Evolutionary conservation across 106 monocot genomes (phyloP), one percentile per base, ranked within the genome.

Genomic region (Alisma plantagoaquatica): DNA sequence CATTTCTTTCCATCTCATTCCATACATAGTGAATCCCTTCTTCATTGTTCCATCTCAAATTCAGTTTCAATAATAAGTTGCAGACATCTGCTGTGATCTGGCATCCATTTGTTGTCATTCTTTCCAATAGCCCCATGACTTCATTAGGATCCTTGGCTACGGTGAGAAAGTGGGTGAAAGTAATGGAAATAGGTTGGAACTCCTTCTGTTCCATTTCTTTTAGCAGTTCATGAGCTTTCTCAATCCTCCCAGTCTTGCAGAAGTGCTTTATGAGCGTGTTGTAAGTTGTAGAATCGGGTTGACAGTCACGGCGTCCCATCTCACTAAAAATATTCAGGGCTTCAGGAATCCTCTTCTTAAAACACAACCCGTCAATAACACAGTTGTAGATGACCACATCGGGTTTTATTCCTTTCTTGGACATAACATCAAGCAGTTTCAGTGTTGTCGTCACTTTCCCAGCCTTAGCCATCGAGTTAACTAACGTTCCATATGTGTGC

Each of bases 261-360:
- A 82, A 59, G 58, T 84, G 78, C 47, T 89, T 89, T 53, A 96
- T 76, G 32, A 96, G 74, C 53, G 89, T 73, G 47, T 96, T 96
- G 59, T 89, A 96, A 4, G 84, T 84, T 10, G 69, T 83, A 0
- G 61, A 62, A 71, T 96, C 76, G 12, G 96, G 84, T 1, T 67
- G 48, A 35, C 77, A 75, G 43, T 76, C 78, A 2, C 63, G 68
- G 19, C 74, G 77, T 52, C 72, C 58, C 84, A 96, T 89, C 51
- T 96, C 96, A 28, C 29, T 49, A 50, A 85, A 91, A 43, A 91
- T 67, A 24, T 67, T 64, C 29, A 91, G 76, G n/a, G 91, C 91
- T 61, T 77, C 60, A 3, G 91, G 91, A 18, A 91, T 81, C 59
- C 25, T 80, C 70, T 91, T 84, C 69, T 81, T 91, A 31, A 91